These are phyloP conservation scores for Alternaria sp. DNA, from an alignment of 2,329 filamentous ascomycete species.

Conservation along the genomic window DNA sequence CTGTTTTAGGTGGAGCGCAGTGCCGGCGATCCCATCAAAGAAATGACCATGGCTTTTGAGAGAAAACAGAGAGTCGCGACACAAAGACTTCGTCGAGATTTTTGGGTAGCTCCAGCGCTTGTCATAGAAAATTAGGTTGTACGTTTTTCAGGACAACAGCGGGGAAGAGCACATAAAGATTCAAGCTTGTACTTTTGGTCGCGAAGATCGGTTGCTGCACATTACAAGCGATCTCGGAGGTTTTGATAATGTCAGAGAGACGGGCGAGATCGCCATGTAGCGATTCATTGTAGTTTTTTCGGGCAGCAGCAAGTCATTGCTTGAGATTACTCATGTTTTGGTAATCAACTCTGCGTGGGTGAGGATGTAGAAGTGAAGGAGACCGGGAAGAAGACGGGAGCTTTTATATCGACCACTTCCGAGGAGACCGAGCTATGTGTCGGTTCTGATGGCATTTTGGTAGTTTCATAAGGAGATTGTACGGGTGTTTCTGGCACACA, in stretches of 20 bases:
- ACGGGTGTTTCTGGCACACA: no score
- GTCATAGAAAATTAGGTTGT: background rate
- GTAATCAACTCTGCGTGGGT: rapidly evolving
- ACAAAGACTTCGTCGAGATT: rapidly evolving
- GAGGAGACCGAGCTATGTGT: no score
- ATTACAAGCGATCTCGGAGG: background rate
- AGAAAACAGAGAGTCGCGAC: background rate
- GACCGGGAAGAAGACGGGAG: background rate
- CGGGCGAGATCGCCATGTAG: no score
- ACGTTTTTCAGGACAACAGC: background rate
- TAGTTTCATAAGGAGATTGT: no score
- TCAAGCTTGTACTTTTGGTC: background rate
- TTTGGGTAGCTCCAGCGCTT: background rate
- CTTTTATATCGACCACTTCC: background rate
- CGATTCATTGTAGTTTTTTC: no score
- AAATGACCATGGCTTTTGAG: rapidly evolving
- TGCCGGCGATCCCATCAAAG: background rate
- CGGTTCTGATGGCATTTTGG: no score
- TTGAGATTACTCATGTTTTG: background rate
- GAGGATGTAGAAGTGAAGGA: background rate
- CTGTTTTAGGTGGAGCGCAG: no score
- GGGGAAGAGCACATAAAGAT: background rate
- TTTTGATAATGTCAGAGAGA: no score
- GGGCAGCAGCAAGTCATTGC: no score
- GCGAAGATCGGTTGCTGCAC: rapidly evolving